Percentiles rank a stretch among this genome's conserved stretches.
Evolutionary conservation across 306 rosid species (phyloP).

Genomic region (Inga laurina): DNA sequence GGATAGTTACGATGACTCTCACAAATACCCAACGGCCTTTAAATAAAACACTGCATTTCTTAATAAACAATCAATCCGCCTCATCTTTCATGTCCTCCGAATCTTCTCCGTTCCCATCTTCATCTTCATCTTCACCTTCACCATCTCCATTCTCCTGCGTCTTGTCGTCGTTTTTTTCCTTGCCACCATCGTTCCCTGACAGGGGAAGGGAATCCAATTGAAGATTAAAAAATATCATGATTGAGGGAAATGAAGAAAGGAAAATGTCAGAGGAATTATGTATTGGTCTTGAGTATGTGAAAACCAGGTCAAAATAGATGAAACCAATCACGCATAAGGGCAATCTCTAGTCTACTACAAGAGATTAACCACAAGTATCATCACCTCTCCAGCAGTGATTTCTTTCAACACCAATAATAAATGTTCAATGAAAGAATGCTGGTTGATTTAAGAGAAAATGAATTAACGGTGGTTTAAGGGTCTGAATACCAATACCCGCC

Average conservation of each 20-base stretch:
- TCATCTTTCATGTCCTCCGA: neutral
- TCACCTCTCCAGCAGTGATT: neutral
- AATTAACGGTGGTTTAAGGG: neutral
- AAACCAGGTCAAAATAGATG: neutral
- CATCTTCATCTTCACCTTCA: conserved; percentile 18
- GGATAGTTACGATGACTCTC: neutral
- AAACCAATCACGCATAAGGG: no score
- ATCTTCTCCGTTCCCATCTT: neutral
- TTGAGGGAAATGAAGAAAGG: neutral
- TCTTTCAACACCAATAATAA: neutral
- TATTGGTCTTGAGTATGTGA: neutral
- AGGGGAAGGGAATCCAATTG: neutral
- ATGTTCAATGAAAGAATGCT: neutral
- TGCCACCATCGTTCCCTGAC: conserved; percentile 43
- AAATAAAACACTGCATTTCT: neutral
- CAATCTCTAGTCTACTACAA: neutral
- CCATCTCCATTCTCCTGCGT: conserved; percentile 38
- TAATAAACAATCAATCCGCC: conserved; percentile 26
- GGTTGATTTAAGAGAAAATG: neutral
- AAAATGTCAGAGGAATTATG: neutral
- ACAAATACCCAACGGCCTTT: neutral
- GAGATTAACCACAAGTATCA: neutral
- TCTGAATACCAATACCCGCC: neutral
- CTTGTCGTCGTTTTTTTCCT: conserved; percentile 42
- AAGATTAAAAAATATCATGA: neutral